Evolutionary conservation across 1,284 basidiomycete genomes (phyloP), one percentile per base, ranked within the genome.

Genomic region (Tilletiaria anomala): DNA sequence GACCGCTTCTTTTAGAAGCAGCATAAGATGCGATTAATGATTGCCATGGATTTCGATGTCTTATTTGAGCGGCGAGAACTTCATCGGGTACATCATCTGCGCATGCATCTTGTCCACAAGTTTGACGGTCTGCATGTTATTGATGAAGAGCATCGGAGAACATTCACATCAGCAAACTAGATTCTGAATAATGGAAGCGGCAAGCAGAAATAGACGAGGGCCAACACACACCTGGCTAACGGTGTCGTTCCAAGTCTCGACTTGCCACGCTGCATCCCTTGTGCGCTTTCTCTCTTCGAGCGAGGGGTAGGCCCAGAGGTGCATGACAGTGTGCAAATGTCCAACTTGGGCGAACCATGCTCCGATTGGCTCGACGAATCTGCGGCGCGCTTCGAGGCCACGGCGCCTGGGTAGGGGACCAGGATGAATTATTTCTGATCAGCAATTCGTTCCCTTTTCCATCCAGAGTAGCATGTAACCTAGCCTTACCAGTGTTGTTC

Each of bases 311-410:
- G 56, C 55, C 62, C 62, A 65, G 32, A 65, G 52, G 40, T 65
- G 62, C 34, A 59, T 54, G 2, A 65, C 62, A 21, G 58, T 63
- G 43, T 65, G 62, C 44, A 65, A 41, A 0, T 51, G 50, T 15
- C 62, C 62, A 12, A 65, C 56, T 44, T 61, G 58, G 19, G 56
- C 58, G 35, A 65, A 65, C 58, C 56, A 65, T 0, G 62, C 62
- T 10, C 58, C 62, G 32, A 63, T 52, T 12, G 62, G 62, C 35
- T 65, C 56, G 11, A 56, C 57, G 35, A 55, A 65, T 35, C 52
- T 50, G 17, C 55, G 43, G 6, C 62, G 54, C 1, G 62, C 62
- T 33, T 65, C 62, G 35, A 65, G 47, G 11, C 62, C 62, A 17
- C 54, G 45, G 39, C 58, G 52, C 45, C 41, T 42, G 41, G 3